Percentiles rank a stretch among this genome's conserved stretches.
Conservation (phyloP, 371 early-diverging fungal species). For the Haplosporangium sp. region DNA sequence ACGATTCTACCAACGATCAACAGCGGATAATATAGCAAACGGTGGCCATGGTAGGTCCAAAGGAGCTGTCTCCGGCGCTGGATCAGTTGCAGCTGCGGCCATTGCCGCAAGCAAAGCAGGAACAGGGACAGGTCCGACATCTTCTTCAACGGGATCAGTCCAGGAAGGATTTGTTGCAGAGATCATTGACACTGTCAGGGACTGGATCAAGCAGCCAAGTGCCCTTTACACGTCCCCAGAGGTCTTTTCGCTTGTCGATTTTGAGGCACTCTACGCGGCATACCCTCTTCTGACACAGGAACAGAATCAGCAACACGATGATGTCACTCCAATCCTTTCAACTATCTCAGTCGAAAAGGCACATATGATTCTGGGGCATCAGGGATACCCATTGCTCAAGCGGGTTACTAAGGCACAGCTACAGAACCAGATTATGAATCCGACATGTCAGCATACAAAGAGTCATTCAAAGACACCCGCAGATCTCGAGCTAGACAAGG, state of each 20-base stretch:
- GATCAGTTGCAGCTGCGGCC: conserved; percentile 52
- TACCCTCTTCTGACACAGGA: conserved; percentile 54
- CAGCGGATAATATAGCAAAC: conserved; percentile 29
- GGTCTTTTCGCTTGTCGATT: conserved; percentile 54
- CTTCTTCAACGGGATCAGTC: conserved; percentile 16
- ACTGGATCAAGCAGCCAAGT: conserved; percentile 55
- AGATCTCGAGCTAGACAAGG: conserved; percentile 77
- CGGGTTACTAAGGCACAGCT: conserved; percentile 78
- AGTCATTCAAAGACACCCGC: conserved; percentile 73
- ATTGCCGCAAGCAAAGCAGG: conserved; percentile 51
- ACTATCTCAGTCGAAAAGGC: conserved; percentile 66
- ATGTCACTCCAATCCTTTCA: conserved; percentile 50
- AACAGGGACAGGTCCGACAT: conserved; percentile 30
- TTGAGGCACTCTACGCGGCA: conserved; percentile 60
- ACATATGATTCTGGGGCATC: conserved; percentile 70
- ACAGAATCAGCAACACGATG: conserved; percentile 43
- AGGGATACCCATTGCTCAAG: conserved; percentile 75
- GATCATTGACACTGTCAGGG: conserved; percentile 50
- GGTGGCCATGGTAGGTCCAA: conserved; percentile 18
- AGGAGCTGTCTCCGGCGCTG: conserved; percentile 34
- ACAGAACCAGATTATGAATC: conserved; percentile 74
- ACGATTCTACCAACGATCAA: conserved; percentile 52
- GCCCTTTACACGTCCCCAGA: conserved; percentile 51
- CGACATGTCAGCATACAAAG: conserved; percentile 78
- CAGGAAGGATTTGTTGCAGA: conserved; percentile 46